Conservation (phyloP, 208 protist species). For the Acanthamoeba culbertsoni region DNA sequence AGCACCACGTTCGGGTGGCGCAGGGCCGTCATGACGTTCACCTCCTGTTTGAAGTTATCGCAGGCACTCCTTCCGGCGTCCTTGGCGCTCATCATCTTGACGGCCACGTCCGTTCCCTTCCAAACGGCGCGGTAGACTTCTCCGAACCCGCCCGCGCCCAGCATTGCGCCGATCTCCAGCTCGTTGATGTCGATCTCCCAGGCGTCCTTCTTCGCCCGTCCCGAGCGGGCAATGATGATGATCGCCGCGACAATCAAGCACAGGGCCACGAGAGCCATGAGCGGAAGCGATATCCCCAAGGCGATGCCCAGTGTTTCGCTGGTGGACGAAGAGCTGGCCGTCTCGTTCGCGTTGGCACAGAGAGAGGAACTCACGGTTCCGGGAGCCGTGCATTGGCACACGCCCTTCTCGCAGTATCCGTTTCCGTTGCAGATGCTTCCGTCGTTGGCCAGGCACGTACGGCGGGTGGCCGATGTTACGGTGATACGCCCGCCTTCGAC, state of each 20-base stretch:
- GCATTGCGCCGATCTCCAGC: neutral
- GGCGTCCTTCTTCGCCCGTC: neutral
- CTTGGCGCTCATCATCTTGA: constrained; percentile 54
- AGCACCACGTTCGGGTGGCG: constrained; percentile 76
- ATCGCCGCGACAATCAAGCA: neutral
- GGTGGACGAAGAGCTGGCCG: neutral
- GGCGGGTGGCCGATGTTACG: neutral
- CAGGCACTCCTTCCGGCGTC: constrained; percentile 21
- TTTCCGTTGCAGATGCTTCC: neutral
- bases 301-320: neutral
- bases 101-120: constrained; percentile 45
- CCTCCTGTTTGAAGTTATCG: constrained; percentile 74
- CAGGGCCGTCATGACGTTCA: constrained; percentile 69
- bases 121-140: constrained; percentile 39
- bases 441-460: neutral
- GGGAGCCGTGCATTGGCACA: neutral
- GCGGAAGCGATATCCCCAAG: neutral
- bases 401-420: neutral
- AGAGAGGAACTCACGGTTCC: neutral
- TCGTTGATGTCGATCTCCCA: constrained; percentile 41
- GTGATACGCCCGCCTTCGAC: neutral
- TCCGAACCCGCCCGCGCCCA: constrained; percentile 10
- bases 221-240: neutral
- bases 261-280: neutral
- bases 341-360: neutral